These are phyloP conservation scores for Mycoemilia scoparia DNA, from an alignment of 192 early-diverging fungal species.

Conservation along the genomic window DNA sequence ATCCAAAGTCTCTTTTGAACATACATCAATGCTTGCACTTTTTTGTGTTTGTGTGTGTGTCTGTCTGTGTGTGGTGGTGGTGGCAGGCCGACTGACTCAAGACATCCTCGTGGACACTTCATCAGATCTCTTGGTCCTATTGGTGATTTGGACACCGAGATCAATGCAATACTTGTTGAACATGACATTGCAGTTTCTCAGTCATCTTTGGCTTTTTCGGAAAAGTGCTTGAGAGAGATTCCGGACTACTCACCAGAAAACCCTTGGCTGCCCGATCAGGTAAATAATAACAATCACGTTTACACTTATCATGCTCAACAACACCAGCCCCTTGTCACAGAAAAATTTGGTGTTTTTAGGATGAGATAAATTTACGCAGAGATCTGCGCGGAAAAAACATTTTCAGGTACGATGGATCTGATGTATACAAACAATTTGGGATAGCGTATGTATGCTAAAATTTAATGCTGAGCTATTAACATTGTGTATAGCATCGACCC, in stretches of 20 bases:
- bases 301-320: too few species aligned
- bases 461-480: constrained; percentile 10
- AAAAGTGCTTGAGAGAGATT: constrained; percentile 44
- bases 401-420: too few species aligned
- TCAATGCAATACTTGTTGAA: constrained; percentile 59
- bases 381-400: constrained; percentile 22
- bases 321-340: constrained; percentile 4
- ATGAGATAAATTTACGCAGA: constrained; percentile 12
- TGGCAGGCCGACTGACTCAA: constrained; percentile 43
- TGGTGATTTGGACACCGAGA: constrained; percentile 48
- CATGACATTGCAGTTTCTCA: constrained; percentile 59
- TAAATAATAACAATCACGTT: too few species aligned
- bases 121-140: constrained; percentile 46
- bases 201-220: constrained; percentile 44
- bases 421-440: too few species aligned
- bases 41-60: neutral
- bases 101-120: constrained; percentile 63
- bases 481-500: constrained; percentile 56
- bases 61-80: too few species aligned
- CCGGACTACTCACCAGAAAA: constrained; percentile 29
- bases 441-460: too few species aligned
- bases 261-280: constrained; percentile 36
- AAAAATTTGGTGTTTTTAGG: neutral
- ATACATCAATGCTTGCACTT: neutral
- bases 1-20: neutral